phyloP scores from a whole-genome alignment of 495 filamentous ascomycete genomes.

The Trichoderma reesei region DNA sequence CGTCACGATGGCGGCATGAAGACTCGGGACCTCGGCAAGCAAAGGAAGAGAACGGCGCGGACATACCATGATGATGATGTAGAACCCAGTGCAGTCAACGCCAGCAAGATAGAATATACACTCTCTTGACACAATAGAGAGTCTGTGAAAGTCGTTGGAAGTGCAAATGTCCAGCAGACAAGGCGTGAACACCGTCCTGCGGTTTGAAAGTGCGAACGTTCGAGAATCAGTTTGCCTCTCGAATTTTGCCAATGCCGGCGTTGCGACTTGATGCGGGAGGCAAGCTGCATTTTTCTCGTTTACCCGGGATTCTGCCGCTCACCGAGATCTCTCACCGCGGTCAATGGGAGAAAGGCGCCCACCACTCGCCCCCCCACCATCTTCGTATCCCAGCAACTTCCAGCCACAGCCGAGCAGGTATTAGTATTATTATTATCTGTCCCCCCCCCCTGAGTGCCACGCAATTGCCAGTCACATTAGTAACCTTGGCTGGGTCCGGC shows the following conservation, averaged over 20 bases:
- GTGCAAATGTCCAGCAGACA: background rate
- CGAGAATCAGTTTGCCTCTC: background rate
- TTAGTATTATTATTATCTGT: too few relatives aligned
- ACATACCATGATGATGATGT: constrained; percentile 15
- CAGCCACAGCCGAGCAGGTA: background rate
- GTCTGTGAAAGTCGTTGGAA: background rate
- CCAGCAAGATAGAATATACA: background rate
- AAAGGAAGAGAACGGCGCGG: background rate
- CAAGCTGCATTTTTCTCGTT: background rate
- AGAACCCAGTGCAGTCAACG: background rate
- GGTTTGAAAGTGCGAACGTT: background rate
- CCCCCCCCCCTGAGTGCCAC: background rate
- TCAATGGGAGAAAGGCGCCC: background rate
- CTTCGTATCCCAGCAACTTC: background rate
- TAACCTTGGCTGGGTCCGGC: background rate
- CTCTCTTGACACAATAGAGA: background rate
- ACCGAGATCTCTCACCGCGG: constrained; percentile 1
- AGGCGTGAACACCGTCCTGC: background rate
- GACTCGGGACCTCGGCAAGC: background rate
- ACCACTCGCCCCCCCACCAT: background rate
- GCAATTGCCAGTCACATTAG: background rate
- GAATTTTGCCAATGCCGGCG: background rate
- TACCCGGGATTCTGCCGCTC: constrained; percentile 7
- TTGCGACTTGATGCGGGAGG: constrained; percentile 1
- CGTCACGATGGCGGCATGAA: too few relatives aligned